phyloP scores from a whole-genome alignment of 2,329 filamentous ascomycete species.

The Fusarium lyarnte region DNA sequence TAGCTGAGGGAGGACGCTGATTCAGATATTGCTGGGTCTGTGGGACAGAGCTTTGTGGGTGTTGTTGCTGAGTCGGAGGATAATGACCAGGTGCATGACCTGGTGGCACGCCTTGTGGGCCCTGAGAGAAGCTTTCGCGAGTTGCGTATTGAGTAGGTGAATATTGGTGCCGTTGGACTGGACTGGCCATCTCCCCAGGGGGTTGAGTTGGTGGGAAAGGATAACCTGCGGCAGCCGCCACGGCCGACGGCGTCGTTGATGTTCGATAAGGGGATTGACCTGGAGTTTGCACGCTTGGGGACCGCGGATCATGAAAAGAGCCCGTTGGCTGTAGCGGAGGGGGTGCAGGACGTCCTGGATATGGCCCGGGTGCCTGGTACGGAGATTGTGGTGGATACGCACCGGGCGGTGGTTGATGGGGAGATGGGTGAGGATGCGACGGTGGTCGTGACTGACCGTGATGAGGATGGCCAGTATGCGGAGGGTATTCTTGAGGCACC shows the following conservation, averaged over 20 bases:
- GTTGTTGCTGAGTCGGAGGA: slow-evolving; percentile 46
- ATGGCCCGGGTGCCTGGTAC: slow-evolving; percentile 54
- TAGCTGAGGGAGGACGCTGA: slow-evolving; percentile 65
- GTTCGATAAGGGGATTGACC: slow-evolving; percentile 59
- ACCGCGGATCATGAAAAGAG: slow-evolving; percentile 59
- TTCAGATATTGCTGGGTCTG: slow-evolving; percentile 58
- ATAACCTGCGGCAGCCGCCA: slow-evolving; percentile 57
- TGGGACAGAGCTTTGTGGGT: slow-evolving; percentile 47
- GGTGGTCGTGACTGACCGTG: slow-evolving; percentile 47
- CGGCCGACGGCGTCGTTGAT: slow-evolving; percentile 54
- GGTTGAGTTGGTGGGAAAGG: slow-evolving; percentile 60
- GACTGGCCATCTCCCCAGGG: slow-evolving; percentile 57
- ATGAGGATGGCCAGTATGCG: slow-evolving; percentile 43
- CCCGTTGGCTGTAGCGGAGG: slow-evolving; percentile 58
- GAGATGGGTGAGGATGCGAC: slow-evolving; percentile 48
- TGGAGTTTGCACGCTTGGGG: slow-evolving; percentile 58
- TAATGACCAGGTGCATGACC: slow-evolving; percentile 38
- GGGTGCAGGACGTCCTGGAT: slow-evolving; percentile 55
- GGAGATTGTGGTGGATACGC: slow-evolving; percentile 53
- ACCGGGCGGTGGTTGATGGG: slow-evolving; percentile 41
- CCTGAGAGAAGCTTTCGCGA: slow-evolving; percentile 59
- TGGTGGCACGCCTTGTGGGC: slow-evolving; percentile 34
- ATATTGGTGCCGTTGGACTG: slow-evolving; percentile 63
- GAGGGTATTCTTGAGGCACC: slow-evolving; percentile 57
- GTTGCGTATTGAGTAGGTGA: slow-evolving; percentile 55